Conservation (phyloP, 495 filamentous ascomycete genomes). For the Penicillium coprophilum region DNA sequence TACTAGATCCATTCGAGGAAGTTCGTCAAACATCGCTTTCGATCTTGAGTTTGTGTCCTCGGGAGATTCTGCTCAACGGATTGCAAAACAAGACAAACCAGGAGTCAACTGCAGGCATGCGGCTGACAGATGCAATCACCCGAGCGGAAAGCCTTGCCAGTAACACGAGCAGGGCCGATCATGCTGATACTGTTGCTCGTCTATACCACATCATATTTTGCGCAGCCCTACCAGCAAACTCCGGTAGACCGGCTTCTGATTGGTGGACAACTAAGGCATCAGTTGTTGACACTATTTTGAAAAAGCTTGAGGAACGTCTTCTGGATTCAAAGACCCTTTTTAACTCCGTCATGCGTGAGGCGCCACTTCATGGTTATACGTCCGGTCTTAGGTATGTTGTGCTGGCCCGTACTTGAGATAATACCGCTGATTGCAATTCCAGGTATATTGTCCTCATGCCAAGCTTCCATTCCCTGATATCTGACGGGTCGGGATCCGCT, state of each 20-base stretch:
- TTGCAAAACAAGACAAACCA: constrained; percentile 10
- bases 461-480: constrained; percentile 38
- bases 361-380: constrained; percentile 69
- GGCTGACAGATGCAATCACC: constrained; percentile 33
- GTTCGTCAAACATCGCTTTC: constrained; percentile 65
- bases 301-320: constrained; percentile 57
- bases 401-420: not conserved
- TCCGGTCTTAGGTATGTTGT: constrained; percentile 58
- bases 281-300: constrained; percentile 48
- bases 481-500: constrained; percentile 16
- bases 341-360: constrained; percentile 58
- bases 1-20: constrained; percentile 91
- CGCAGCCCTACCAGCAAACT: constrained; percentile 27
- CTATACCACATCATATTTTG: constrained; percentile 52
- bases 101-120: constrained; percentile 8
- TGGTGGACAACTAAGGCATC: constrained; percentile 41
- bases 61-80: constrained; percentile 24
- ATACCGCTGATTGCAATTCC: constrained; percentile 19
- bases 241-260: constrained; percentile 16
- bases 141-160: constrained; percentile 55
- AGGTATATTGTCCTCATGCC: constrained; percentile 48
- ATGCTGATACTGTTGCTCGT: constrained; percentile 80
- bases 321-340: constrained; percentile 55
- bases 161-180: constrained; percentile 75
- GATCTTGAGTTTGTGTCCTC: constrained; percentile 53